phyloP scores from a whole-genome alignment of 192 early-diverging fungal genomes.

The Coemansia sp. region DNA sequence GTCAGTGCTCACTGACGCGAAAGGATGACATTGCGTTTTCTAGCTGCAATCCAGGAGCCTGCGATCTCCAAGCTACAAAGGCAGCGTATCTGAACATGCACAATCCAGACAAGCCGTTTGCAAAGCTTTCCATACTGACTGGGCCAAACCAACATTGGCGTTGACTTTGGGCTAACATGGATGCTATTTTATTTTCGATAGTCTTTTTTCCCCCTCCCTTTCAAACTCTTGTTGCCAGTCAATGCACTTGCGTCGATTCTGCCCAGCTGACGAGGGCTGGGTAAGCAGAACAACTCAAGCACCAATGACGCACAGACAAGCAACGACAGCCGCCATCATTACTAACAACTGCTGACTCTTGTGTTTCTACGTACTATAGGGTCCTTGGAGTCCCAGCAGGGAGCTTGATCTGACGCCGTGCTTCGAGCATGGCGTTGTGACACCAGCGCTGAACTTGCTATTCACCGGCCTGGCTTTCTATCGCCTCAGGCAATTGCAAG shows the following conservation, averaged over 20 bases:
- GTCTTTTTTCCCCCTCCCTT: too few relatives aligned
- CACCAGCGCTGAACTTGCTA: conserved; percentile 11
- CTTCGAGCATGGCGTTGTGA: conserved; percentile 30
- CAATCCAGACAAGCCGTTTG: too few relatives aligned
- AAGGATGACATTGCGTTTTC: too few relatives aligned
- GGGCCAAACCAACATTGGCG: too few relatives aligned
- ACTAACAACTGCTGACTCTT: too few relatives aligned
- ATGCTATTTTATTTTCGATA: not conserved
- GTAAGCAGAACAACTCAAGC: conserved; percentile 4
- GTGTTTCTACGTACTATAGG: conserved; percentile 36
- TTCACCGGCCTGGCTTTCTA: conserved; percentile 8
- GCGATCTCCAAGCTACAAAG: too few relatives aligned
- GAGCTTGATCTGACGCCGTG: conserved; percentile 34
- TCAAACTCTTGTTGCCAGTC: not conserved
- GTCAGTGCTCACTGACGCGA: too few relatives aligned
- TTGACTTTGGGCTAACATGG: too few relatives aligned
- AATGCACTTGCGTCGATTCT: conserved; percentile 4
- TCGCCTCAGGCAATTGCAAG: not conserved
- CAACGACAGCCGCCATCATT: conserved; percentile 50
- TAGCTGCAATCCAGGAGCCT: too few relatives aligned
- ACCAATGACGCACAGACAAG: too few relatives aligned
- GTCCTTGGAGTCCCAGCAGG: conserved; percentile 23
- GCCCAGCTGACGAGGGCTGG: conserved; percentile 17
- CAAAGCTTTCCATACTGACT: too few relatives aligned
- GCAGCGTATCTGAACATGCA: too few relatives aligned